Base-by-base conservation (phyloP, 345 rosid species). In the Corchorus olitorius region DNA sequence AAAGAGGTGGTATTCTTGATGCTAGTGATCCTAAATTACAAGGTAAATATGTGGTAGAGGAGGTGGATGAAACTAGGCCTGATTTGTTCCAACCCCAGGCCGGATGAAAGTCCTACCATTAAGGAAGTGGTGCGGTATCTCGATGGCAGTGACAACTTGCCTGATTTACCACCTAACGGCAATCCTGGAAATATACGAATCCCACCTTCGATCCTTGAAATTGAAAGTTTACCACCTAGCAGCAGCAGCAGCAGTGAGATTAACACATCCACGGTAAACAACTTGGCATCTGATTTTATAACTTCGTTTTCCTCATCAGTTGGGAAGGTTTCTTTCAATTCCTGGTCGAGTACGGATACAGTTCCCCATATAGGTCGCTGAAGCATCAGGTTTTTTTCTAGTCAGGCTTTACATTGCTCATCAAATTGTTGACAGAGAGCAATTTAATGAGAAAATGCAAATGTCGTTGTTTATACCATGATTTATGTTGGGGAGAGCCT, bases 41-140 rank as follows among this genome's bases (percentile, higher is more conserved):
- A 70, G 79, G 16, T 0, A 77, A 72, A 0, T 74, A 69, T 6
- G 61, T 33, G 56, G 62, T 22, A 0, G 80, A 77, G 58, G 88
- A 89, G 72, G 77, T 87, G 68, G 86, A 86, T 84, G 84, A 80
- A 80, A 68, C 78, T 86, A 4, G 86, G 90, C 48, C 45, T 87
- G 82, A 19, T 88, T 0, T 88, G 92, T 75, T 80, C 86, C 34
- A 81, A 79, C 58, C 20, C 72, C 0, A 75, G 70, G 8, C 83
- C 89, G 0, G 85, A 64, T 22, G 45, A 75, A 0, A 83, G 88
- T 64, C 92, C 92, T 12, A 70, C 54, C 6, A 87, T 85, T 80
- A 48, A 19, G 46, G 50, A 80, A 76, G 86, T 83, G 60, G 69
- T 75, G 60, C 73, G 54, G 2, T 77, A 74, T n/a, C 72, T 84